Conservation (phyloP, 2,329 filamentous ascomycete species). For the Sarocladium brachiariae region DNA sequence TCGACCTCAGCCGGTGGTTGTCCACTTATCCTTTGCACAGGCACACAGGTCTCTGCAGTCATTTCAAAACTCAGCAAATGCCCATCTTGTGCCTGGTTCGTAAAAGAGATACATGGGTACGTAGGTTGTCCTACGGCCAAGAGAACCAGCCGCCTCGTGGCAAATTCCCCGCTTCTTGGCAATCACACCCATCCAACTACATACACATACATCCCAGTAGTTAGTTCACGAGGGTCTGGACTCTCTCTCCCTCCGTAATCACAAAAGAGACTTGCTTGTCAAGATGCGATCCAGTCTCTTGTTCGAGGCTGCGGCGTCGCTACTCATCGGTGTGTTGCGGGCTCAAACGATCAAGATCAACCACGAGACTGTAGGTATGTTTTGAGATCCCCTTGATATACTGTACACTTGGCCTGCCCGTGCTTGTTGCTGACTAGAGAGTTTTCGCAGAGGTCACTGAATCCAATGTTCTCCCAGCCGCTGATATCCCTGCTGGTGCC, state of each 20-base stretch:
- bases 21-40: too few relatives aligned
- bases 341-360: constrained; percentile 21
- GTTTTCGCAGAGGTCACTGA: neutral
- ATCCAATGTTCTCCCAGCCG: constrained; percentile 15
- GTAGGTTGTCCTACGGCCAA: too few relatives aligned
- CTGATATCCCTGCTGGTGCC: constrained; percentile 12
- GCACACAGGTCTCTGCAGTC: too few relatives aligned
- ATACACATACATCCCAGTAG: too few relatives aligned
- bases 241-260: constrained; percentile 11
- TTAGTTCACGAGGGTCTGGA: too few relatives aligned
- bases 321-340: constrained; percentile 13
- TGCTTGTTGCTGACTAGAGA: neutral
- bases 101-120: too few relatives aligned
- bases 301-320: constrained; percentile 13
- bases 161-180: neutral
- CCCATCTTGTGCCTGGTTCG: too few relatives aligned
- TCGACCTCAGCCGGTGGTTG: too few relatives aligned
- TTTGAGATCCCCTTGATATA: neutral
- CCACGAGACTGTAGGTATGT: constrained; percentile 19
- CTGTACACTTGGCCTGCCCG: neutral
- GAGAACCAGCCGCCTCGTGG: neutral
- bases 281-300: constrained; percentile 10
- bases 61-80: neutral
- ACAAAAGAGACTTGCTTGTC: neutral
- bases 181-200: neutral